Conservation (phyloP, 2,329 filamentous ascomycete species). For the Plenodomus lindquistii region DNA sequence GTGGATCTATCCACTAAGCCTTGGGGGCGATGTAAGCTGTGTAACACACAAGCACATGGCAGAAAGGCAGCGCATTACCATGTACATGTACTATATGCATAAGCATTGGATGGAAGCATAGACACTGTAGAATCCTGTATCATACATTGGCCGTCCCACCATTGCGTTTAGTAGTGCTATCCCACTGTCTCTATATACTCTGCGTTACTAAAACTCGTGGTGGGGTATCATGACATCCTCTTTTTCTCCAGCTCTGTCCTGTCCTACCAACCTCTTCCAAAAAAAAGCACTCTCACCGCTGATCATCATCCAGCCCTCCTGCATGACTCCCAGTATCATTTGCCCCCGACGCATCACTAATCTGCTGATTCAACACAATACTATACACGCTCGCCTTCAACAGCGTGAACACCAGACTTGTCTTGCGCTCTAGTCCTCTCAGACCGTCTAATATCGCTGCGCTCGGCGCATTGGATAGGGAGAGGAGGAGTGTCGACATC, state of each 20-base stretch:
- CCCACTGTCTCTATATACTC: too few species aligned
- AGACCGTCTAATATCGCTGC: conserved; percentile 85
- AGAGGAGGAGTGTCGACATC: conserved; percentile 64
- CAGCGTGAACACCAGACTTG: conserved; percentile 89
- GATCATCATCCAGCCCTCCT: conserved; percentile 25
- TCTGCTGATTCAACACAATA: conserved; percentile 95
- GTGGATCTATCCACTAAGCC: conserved; percentile 58
- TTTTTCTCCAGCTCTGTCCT: too few species aligned
- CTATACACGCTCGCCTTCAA: conserved; percentile 98
- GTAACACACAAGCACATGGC: neutral
- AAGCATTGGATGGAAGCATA: conserved; percentile 10
- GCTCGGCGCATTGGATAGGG: conserved; percentile 64
- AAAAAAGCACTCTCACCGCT: too few species aligned
- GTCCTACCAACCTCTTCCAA: conserved; percentile 1
- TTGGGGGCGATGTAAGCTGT: neutral
- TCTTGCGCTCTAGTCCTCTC: conserved; percentile 88
- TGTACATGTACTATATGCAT: conserved; percentile 16
- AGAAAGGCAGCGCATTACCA: neutral
- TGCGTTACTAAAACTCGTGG: too few species aligned
- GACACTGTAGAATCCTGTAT: conserved; percentile 24
- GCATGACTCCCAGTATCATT: too few species aligned
- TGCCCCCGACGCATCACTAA: conserved; percentile 33
- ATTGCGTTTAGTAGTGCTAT: too few species aligned
- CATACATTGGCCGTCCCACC: too few species aligned
- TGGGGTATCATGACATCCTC: too few species aligned